A percentile compares a stretch with the other conserved stretches of the same genome.
These are phyloP conservation scores for Leccinum subfulvum DNA, from an alignment of 1,284 basidiomycete species.

Conservation along the genomic window DNA sequence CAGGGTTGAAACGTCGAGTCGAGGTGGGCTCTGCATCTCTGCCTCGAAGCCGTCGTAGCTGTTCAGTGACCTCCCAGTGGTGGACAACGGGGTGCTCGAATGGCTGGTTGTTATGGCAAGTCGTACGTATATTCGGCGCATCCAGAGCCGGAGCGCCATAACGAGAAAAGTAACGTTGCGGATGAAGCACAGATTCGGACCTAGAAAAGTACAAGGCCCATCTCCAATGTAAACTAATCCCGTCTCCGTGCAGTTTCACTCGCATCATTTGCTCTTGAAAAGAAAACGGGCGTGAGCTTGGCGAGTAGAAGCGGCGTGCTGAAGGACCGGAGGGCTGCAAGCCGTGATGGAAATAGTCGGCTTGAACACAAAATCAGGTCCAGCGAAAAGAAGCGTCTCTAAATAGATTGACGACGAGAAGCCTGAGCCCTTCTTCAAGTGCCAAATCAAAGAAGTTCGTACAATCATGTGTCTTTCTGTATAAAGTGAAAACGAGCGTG, in stretches of 20 bases:
- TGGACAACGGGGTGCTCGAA: constrained; percentile 4
- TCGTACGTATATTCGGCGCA: background rate
- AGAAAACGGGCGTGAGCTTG: background rate
- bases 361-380: no score
- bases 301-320: background rate
- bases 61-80: background rate
- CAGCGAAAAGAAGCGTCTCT: no score
- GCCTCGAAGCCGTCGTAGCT: background rate
- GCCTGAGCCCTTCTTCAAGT: no score
- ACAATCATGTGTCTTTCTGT: no score
- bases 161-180: background rate
- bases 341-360: no score
- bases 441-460: no score
- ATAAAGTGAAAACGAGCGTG: no score
- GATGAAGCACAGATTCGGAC: background rate
- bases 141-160: background rate
- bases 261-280: no score
- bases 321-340: background rate
- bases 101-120: constrained; percentile 17
- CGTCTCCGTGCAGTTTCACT: background rate
- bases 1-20: background rate
- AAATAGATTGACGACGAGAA: no score
- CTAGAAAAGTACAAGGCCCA: background rate
- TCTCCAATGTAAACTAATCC: background rate
- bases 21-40: background rate